These are phyloP conservation scores for Hypomyces perniciosus DNA, from an alignment of 2,329 filamentous ascomycete genomes.

Conservation along the genomic window DNA sequence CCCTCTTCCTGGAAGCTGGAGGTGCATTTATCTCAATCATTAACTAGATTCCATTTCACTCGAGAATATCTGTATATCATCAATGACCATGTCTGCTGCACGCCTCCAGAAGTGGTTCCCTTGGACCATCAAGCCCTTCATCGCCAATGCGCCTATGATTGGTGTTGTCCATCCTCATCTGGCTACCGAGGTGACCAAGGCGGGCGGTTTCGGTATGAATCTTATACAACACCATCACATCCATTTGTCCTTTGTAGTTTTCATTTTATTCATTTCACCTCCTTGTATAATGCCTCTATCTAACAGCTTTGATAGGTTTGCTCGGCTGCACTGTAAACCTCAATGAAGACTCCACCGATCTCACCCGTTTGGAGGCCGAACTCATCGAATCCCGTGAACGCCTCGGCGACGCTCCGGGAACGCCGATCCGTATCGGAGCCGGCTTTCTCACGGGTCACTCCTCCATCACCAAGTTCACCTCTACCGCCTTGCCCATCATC, in stretches of 20 bases:
- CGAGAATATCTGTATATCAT: too few species aligned
- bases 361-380: constrained; percentile 27
- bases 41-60: too few species aligned
- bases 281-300: not conserved
- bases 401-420: constrained; percentile 18
- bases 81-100: constrained; percentile 19
- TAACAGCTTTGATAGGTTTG: constrained; percentile 22
- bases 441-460: constrained; percentile 51
- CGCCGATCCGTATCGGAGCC: constrained; percentile 47
- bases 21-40: too few species aligned
- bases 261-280: not conserved
- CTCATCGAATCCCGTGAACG: constrained; percentile 25
- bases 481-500: constrained; percentile 46
- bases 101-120: constrained; percentile 25
- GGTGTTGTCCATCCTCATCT: constrained; percentile 27
- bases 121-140: constrained; percentile 24
- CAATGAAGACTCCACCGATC: constrained; percentile 23
- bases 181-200: constrained; percentile 32
- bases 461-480: constrained; percentile 32
- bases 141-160: constrained; percentile 34
- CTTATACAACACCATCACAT: not conserved
- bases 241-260: not conserved
- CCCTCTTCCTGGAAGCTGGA: too few species aligned
- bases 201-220: constrained; percentile 31
- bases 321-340: constrained; percentile 27